phyloP scores from a whole-genome alignment of 768 basidiomycete species.

The Punctularia strigosozonata region DNA sequence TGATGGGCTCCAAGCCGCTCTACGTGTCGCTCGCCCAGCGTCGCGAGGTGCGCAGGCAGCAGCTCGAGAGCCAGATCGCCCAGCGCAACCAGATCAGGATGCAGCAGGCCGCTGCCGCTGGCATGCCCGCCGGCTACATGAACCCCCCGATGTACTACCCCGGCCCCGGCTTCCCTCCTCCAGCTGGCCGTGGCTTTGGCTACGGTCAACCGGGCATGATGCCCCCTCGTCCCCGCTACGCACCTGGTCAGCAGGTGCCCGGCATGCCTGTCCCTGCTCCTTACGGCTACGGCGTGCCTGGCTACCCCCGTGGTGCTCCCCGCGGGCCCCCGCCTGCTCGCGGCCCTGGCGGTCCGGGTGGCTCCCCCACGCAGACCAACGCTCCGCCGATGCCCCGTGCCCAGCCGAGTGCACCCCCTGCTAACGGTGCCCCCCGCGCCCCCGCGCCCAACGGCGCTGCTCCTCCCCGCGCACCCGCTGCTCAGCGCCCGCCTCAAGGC shows the following conservation, averaged over 20 bases:
- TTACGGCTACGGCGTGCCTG: slow-evolving; percentile 62
- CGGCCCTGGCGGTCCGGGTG: slow-evolving; percentile 39
- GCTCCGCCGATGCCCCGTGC: slow-evolving; percentile 41
- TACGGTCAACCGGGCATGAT: slow-evolving; percentile 81
- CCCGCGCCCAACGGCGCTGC: slow-evolving; percentile 38
- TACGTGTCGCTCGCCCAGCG: slow-evolving; percentile 98
- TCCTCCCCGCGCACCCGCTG: slow-evolving; percentile 37
- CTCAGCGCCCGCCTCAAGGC: slow-evolving; percentile 41
- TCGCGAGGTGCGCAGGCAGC: slow-evolving; percentile 94
- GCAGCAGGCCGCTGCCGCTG: slow-evolving; percentile 89
- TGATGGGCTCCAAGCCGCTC: slow-evolving; percentile 96
- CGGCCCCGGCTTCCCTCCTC: slow-evolving; percentile 70
- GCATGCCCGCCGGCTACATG: slow-evolving; percentile 74
- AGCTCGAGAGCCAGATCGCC: slow-evolving; percentile 96
- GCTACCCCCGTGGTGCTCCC: slow-evolving; percentile 51
- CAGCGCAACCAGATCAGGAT: slow-evolving; percentile 95
- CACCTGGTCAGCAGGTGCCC: slow-evolving; percentile 57
- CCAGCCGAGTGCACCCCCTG: slow-evolving; percentile 42
- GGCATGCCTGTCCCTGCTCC: slow-evolving; percentile 70
- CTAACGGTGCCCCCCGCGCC: slow-evolving; percentile 40
- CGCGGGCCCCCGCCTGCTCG: slow-evolving; percentile 48
- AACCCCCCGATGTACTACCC: slow-evolving; percentile 82
- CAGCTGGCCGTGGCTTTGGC: slow-evolving; percentile 58
- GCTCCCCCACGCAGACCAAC: slow-evolving; percentile 56
- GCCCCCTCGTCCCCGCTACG: slow-evolving; percentile 79